Base-by-base conservation (phyloP, 2,329 filamentous ascomycete genomes). In the Macrophomina phaseolina region DNA sequence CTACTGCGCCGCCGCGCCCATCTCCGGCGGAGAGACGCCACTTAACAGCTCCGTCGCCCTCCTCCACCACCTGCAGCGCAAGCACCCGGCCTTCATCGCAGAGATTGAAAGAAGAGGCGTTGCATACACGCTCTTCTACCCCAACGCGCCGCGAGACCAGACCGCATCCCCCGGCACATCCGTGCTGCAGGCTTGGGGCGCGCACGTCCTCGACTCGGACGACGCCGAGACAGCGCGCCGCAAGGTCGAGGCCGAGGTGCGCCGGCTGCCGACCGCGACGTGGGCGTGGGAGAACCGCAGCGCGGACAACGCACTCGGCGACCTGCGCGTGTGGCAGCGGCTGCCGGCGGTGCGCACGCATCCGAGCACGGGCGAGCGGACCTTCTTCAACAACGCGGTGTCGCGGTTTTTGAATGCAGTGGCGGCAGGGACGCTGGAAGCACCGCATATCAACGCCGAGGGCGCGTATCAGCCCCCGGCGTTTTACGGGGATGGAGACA, bases 91-190 rank as follows among this genome's bases (percentile, higher is more conserved):
- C 30, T 70, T 70, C 42, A 66, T 69, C 51, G 38, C 67, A 1
- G 53, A 51, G 32, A 16, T 70, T 5, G 63, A 69, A 46, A 42
- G 46, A n/a, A 68, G 61, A 32, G 65, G 65, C 30, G 60, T 70
- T 4, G 68, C 67, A 36, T 68, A 68, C 51, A 64, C 68, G 48
- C 67, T 70, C 38, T 68, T 67, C 30, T 71, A 42, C 69, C 67
- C 38, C 8, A 67, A 52, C 67, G 67, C 52, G 64, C 52, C 36
- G n/a, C 64, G 68, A 6, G 64, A 68, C 23, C 60, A 68, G 28
- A 65, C 61, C 12, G 32, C 40, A 6, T 68, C 65, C 12, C 55
- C 68, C 3, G 69, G 67, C 38, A 70, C 18, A 23, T 58, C 67
- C 11, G 66, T 70, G 2, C 45, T 68, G 32, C 68, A 70, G 32